Conservation (phyloP, 805 yeast genomes). For the Ascoidea rubescens region DNA sequence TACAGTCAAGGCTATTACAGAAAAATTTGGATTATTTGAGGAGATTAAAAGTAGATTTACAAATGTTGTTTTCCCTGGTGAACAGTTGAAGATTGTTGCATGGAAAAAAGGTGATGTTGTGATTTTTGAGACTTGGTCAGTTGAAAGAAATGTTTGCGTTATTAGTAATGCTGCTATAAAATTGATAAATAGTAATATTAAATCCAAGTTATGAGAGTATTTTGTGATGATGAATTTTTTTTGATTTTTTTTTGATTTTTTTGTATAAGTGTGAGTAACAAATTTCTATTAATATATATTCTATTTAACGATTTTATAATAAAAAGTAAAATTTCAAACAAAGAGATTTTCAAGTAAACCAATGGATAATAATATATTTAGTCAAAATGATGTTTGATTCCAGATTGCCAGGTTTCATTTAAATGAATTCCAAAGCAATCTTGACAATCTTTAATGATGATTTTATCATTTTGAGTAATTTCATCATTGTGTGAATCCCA, state of each 20-base stretch:
- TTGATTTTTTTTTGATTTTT: too few species aligned
- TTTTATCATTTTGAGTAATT: slow-evolving; percentile 27
- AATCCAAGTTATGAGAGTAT: too few species aligned
- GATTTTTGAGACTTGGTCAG: slow-evolving; percentile 68
- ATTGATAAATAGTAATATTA: slow-evolving; percentile 14
- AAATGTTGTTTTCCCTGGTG: slow-evolving; percentile 91
- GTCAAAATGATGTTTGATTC: slow-evolving; percentile 17
- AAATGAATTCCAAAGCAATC: slow-evolving; percentile 35
- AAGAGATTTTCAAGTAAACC: not conserved
- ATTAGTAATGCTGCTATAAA: slow-evolving; percentile 82
- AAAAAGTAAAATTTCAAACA: not conserved
- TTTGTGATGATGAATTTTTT: too few species aligned
- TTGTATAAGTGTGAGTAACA: not conserved
- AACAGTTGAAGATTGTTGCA: slow-evolving; percentile 62
- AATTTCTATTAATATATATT: too few species aligned
- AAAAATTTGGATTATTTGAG: slow-evolving; percentile 66
- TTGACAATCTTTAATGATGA: slow-evolving; percentile 28
- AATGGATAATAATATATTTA: not conserved
- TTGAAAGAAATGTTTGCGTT: slow-evolving; percentile 58
- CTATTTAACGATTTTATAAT: not conserved
- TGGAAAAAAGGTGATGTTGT: slow-evolving; percentile 72
- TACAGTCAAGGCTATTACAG: slow-evolving; percentile 59
- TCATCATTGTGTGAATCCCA: slow-evolving; percentile 27
- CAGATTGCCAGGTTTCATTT: slow-evolving; percentile 55
- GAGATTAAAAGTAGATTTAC: slow-evolving; percentile 87